Evolutionary conservation across 495 filamentous ascomycete genomes (phyloP).

Genomic region (Aspergillus mulundensis): DNA sequence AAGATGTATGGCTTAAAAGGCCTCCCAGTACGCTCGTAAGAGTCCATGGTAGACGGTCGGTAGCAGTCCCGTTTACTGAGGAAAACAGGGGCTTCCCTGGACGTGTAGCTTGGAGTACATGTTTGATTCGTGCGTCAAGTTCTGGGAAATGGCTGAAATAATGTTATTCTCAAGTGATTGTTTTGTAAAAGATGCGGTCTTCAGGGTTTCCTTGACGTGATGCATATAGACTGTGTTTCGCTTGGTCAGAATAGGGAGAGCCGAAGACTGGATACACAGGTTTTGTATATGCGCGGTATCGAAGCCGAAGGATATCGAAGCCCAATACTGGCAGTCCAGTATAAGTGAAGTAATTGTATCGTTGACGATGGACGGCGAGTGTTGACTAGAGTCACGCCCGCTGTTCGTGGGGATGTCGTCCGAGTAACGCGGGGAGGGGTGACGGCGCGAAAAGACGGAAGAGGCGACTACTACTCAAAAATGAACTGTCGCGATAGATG

Average conservation of each 20-base stretch:
- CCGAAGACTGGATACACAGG: conserved; percentile 6
- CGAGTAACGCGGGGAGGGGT: conserved; percentile 16
- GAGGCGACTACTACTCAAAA: conserved; percentile 3
- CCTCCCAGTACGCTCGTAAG: conserved; percentile 29
- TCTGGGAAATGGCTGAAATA: conserved; percentile 3
- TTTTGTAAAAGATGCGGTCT: conserved; percentile 3
- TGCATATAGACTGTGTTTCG: conserved; percentile 20
- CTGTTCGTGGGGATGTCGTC: conserved; percentile 16
- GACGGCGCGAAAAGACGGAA: conserved; percentile 1
- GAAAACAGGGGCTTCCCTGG: conserved; percentile 26
- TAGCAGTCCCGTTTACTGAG: conserved; percentile 27
- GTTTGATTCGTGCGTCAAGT: conserved; percentile 13
- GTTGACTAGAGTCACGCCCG: conserved; percentile 16
- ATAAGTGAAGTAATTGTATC: not conserved
- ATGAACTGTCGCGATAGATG: not conserved
- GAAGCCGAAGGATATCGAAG: not conserved
- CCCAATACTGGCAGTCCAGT: not conserved
- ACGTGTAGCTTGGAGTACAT: conserved; percentile 27
- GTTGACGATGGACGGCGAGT: not conserved
- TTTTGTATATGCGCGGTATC: not conserved
- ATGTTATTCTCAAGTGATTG: not conserved
- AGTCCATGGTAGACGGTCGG: conserved; percentile 35
- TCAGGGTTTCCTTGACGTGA: conserved; percentile 12
- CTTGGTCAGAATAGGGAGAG: not conserved
- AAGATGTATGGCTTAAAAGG: conserved; percentile 30